phyloP scores from a whole-genome alignment of 768 basidiomycete species.

The Termitomyces sp. region DNA sequence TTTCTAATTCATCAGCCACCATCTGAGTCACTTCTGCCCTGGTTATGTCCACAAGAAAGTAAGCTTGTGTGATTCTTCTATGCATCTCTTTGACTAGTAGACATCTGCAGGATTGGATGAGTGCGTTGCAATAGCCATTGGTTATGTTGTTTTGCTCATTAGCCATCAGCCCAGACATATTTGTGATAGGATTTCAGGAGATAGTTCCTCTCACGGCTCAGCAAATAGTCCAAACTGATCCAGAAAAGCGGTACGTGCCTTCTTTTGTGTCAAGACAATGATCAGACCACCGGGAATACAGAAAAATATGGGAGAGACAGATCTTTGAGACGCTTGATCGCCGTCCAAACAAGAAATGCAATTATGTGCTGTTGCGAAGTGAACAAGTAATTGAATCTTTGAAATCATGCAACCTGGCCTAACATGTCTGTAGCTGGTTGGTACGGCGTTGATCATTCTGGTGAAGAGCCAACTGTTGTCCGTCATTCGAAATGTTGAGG shows the following conservation, averaged over 20 bases:
- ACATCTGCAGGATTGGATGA: slow-evolving; percentile 18
- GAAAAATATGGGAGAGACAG: slow-evolving; percentile 81
- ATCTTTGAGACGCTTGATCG: slow-evolving; percentile 76
- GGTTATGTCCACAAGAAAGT: slow-evolving; percentile 87
- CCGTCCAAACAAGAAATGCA: slow-evolving; percentile 59
- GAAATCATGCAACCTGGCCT: not conserved
- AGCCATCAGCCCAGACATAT: slow-evolving; percentile 71
- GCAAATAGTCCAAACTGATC: slow-evolving; percentile 94
- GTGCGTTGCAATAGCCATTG: slow-evolving; percentile 28
- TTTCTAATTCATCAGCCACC: slow-evolving; percentile 44
- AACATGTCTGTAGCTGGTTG: slow-evolving; percentile 68
- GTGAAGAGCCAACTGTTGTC: slow-evolving; percentile 73
- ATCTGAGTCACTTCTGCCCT: slow-evolving; percentile 78
- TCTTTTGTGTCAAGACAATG: not conserved
- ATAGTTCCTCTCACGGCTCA: slow-evolving; percentile 97
- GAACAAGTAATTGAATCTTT: slow-evolving; percentile 64
- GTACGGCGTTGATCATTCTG: slow-evolving; percentile 84
- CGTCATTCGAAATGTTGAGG: slow-evolving; percentile 90
- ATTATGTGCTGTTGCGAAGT: slow-evolving; percentile 84
- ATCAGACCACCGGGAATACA: slow-evolving; percentile 23
- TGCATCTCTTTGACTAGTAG: not conserved
- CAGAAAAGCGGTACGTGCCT: slow-evolving; percentile 72
- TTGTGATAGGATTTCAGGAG: slow-evolving; percentile 92
- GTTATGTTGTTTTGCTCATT: slow-evolving; percentile 7
- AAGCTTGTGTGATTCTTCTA: slow-evolving; percentile 20